Base-by-base conservation (phyloP, 164 flowering plant genomes). In the Buxus sempervirens region DNA sequence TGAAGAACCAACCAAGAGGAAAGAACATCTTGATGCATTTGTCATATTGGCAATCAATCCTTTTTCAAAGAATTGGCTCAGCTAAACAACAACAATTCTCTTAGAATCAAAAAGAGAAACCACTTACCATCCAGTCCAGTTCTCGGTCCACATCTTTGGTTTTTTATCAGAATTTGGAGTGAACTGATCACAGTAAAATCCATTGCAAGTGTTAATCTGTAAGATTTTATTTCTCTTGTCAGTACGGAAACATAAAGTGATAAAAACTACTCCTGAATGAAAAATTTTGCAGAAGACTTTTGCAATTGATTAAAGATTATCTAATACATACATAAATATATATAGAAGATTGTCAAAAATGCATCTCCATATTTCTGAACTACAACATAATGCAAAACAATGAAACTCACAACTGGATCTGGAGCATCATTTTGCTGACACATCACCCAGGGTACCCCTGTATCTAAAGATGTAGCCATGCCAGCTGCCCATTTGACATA, bases 361-460 rank as follows among this genome's bases (percentile, higher is more conserved):
- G 7, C 3, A 3, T 32, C 38, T 32, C 6, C 24, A 62, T 19
- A 22, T 23, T 60, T 27, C 18, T 27, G 5, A 60, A 60, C n/a
- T 13, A 63, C 54, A 48, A 45, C 19, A 23, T 63, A 23, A 23
- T 26, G 55, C 42, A 58, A 65, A 60, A 15, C 41, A 22, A 27
- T 60, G 67, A 23, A 16, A 65, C 96, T 85, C 75, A 96, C 99
- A 45, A 93, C 76, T 21, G 99, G 90, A 76, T 87, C 90, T 55
- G 99, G 99, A 78, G 99, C 98, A 81, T 96, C 90, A 13, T 69
- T 28, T 72, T 96, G 99, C 83, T 90, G 95, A 84, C 99, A 96
- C 99, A 96, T 96, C 32, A 90, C 95, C 99, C 99, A 96, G 27
- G 99, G 99, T 16, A 96, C 98, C 54, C 98, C 98, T 49, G 98